phyloP scores from a whole-genome alignment of 495 filamentous ascomycete species.

The Penicillium robsamsonii region DNA sequence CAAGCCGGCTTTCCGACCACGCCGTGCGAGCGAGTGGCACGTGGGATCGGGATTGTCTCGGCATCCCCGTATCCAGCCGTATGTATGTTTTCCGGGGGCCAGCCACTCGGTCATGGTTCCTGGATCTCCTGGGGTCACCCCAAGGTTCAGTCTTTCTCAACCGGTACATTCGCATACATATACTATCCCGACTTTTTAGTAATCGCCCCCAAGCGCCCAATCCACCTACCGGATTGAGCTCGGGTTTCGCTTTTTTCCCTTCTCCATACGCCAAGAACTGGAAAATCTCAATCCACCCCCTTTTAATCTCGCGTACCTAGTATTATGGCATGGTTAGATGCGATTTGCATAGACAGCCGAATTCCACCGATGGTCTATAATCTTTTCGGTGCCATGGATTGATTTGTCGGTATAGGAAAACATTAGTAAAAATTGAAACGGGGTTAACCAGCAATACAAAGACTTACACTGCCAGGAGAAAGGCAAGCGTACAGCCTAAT shows the following conservation, averaged over 20 bases:
- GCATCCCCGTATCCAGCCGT: background rate
- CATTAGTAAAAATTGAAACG: background rate
- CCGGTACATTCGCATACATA: background rate
- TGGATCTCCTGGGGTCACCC: background rate
- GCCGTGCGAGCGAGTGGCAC: background rate
- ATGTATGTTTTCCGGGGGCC: background rate
- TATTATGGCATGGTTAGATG: background rate
- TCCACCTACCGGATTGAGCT: no score
- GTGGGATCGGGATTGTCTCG: background rate
- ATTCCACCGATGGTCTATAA: background rate
- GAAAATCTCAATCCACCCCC: background rate
- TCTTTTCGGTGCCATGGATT: background rate
- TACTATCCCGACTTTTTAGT: background rate
- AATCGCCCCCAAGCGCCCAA: background rate
- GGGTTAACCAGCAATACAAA: background rate
- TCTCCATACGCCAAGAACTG: conserved; percentile 1
- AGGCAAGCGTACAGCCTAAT: background rate
- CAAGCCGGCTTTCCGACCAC: conserved; percentile 4
- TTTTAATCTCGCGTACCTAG: conserved; percentile 1
- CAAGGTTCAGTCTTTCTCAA: background rate
- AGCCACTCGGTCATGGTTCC: background rate
- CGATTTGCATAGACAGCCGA: background rate
- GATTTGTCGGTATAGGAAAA: background rate
- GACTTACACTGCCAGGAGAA: background rate
- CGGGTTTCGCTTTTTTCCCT: background rate